Evolutionary conservation across 2,329 filamentous ascomycete genomes (phyloP), one percentile per base, ranked within the genome.

Genomic region (Elsinoe perseae): DNA sequence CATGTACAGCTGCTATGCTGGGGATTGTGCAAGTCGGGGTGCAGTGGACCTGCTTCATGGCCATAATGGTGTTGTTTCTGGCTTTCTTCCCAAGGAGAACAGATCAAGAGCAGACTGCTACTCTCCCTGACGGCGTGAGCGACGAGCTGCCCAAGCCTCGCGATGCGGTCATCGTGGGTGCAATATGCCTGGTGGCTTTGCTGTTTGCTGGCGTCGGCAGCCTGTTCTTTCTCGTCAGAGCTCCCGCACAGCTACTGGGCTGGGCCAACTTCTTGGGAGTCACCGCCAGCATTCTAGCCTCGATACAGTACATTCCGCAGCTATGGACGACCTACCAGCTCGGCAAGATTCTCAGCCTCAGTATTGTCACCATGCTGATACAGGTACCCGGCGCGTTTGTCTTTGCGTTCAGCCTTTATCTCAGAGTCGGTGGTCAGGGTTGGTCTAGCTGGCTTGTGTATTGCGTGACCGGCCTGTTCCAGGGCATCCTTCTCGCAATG

Each of bases 361-460:
- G 89, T 66, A 93, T 98, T 57, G 86, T 89, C 3, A 97, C 96
- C 86, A 97, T 98, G 91, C 87, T 87, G 68, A 95, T 98, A 30
- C 93, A 98, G 70, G 96, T 92, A 0, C 93, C 93, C 0, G 93
- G 93, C 0, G 90, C 89, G 58, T 85, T 95, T 63, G 74, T 98
- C 5, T 97, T 95, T 73, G 90, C 92, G 0, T 85, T 80, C 10
- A 96, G 90, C 68, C 74, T 98, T 42, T 68, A 62, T 54, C 56
- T 81, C 6, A 81, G 93, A 44, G 78, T 96, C 18, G 93, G 93
- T 0, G 78, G 77, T 65, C 83, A 80, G 30, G 92, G 92, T 0
- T 98, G 93, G 93, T 96, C 91, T 71, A 89, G 90, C 0, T 98
- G 93, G 93, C 84, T 89, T 8, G 85, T 97, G 12, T 95, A 92